Evolutionary conservation across 2,329 filamentous ascomycete species (phyloP), one percentile per base, ranked within the genome.

Genomic region (Fusarium chaquense): DNA sequence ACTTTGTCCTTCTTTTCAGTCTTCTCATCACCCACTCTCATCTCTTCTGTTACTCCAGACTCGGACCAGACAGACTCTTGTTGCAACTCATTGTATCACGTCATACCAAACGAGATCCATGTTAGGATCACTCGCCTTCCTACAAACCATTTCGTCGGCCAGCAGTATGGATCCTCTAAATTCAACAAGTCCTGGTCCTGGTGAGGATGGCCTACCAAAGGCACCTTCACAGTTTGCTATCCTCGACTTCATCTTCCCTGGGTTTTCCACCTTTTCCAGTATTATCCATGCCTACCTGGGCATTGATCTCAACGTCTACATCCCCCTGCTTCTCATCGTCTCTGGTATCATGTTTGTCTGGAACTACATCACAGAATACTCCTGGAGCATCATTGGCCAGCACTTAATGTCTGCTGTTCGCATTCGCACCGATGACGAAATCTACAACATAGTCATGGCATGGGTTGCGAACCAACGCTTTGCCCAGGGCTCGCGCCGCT

Each of bases 401-500:
- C 81, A 91, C 71, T 85, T 90, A 71, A 89, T 91, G 83, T 90
- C 87, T 5, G 87, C 85, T 2, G 89, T 90, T 20, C 87, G 90
- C 70, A 86, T 93, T 40, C 85, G 89, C 45, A 84, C 87, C 30
- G 89, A 92, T 60, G 91, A 93, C 71, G 90, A 93, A 76, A 87
- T 91, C 59, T 93, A 91, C 81, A 90, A 90, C 74, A 91, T 91
- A 73, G 74, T 92, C 41, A 91, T 92, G 89, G 84, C 83, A 28
- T 93, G 90, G 90, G 84, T 92, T 4, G 84, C 89, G 3, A 79
- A 82, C 35, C 90, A 93, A 77, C 77, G 80, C 5, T 91, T 92
- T 69, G 83, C 88, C 22, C 83, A 86, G 64, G 80, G 81, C 7
- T 86, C 89, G 0, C 87, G 88, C 16, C 84, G 84, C 45, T 90